Base-by-base conservation (phyloP, 331 rosid genomes). In the Stylosanthes scabra region DNA sequence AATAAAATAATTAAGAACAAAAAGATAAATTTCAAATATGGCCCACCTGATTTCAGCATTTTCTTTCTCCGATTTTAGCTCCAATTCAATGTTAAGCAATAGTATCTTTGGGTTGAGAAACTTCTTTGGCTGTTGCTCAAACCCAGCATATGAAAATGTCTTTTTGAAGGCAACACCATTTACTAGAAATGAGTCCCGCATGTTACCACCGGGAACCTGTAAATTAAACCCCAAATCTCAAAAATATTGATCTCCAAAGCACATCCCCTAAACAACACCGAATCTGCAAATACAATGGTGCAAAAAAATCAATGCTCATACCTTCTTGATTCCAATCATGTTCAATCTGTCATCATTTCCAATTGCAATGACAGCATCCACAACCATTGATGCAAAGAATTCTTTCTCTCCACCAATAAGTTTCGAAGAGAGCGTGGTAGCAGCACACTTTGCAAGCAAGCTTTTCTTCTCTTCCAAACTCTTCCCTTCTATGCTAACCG, bases 261-360 rank as follows among this genome's bases (percentile, higher is more conserved):
- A 59, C 12, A 6, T 20, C 57, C 41, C 34, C 31, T 20, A 6
- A 44, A 31, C 2, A 15, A 59, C 39, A 63, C 13, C 0, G 10
- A n/a, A 52, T 34, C 9, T 40, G 20, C 4, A n/a, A 42, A 64
- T 25, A 68, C 55, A 45, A 16, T 13, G 34, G 62, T 9, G 54
- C 8, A 72, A 56, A 40, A 40, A 40, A 25, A 20, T 20, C 25
- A 20, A 58, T 1, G 51, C 20, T 11, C 5, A 4, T 76, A 88
- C 98, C 99, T 95, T 95, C 87, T 95, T 95, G 67, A 95, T 90
- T 65, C 99, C 99, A 79, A 95, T 95, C 99, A 95, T 95, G 80
- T 85, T 95, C 56, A 95, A 83, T 72, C 99, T 92, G 74, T 95
- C 99, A 6, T 95, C 98, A 70, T 74, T 9, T 50, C 97, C 98